A percentile compares a stretch with the other conserved stretches of the same genome.
Evolutionary conservation across 345 rosid genomes (phyloP).

Genomic region (Salix purpurea): DNA sequence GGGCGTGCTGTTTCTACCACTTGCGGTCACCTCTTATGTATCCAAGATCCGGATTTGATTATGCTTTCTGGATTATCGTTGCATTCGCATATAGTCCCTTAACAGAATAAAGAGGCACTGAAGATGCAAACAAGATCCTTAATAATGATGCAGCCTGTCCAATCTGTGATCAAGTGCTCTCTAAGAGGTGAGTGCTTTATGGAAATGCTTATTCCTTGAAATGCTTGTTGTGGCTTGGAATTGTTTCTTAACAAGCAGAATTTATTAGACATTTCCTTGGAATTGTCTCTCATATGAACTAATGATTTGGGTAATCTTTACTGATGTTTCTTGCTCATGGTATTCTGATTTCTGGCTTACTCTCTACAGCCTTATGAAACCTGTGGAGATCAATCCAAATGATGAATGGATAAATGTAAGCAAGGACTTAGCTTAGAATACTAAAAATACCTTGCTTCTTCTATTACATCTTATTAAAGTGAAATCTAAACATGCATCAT

Average conservation of each 20-base stretch:
- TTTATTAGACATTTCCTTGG: not conserved
- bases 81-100: slow-evolving; percentile 35
- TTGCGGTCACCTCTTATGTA: slow-evolving; percentile 91
- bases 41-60: too few species aligned
- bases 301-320: too few species aligned
- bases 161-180: slow-evolving; percentile 90
- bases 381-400: slow-evolving; percentile 86
- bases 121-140: slow-evolving; percentile 78
- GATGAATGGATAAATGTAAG: slow-evolving; percentile 98
- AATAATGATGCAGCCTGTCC: slow-evolving; percentile 88
- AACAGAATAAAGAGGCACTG: too few species aligned
- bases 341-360: slow-evolving; percentile 9
- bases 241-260: not conserved
- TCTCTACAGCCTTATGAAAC: slow-evolving; percentile 70
- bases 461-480: not conserved
- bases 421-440: slow-evolving; percentile 2
- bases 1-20: slow-evolving; percentile 86
- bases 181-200: slow-evolving; percentile 58
- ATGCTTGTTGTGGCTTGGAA: slow-evolving; percentile 1
- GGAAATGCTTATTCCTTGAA: not conserved
- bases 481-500: not conserved
- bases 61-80: not conserved
- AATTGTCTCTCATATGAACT: not conserved
- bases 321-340: slow-evolving; percentile 1
- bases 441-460: slow-evolving; percentile 8